Evolutionary conservation across 2,329 filamentous ascomycete genomes (phyloP).

Genomic region (Fusarium albidum): DNA sequence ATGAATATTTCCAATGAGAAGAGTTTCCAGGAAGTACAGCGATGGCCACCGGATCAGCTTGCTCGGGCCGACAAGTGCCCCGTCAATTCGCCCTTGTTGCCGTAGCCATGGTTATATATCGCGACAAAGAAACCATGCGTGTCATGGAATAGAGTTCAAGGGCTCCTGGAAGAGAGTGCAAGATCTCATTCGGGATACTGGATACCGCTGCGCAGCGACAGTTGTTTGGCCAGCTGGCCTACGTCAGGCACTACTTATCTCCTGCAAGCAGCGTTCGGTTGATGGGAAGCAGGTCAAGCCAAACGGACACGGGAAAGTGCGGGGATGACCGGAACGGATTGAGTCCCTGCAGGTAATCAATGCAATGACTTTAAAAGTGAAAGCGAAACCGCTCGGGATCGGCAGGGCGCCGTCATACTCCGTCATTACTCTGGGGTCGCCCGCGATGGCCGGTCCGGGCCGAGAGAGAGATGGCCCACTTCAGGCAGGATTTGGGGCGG

Average conservation of each 20-base stretch:
- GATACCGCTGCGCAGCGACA: too few species aligned
- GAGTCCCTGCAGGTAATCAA: conserved; percentile 30
- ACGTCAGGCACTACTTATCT: too few species aligned
- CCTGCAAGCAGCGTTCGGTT: not conserved
- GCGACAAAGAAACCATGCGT: too few species aligned
- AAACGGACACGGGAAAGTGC: conserved; percentile 7
- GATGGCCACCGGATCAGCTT: too few species aligned
- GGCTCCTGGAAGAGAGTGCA: too few species aligned
- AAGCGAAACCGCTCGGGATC: conserved; percentile 16
- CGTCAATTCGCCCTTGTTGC: too few species aligned
- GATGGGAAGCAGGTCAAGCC: not conserved
- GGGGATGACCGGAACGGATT: conserved; percentile 5
- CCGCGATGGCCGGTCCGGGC: conserved; percentile 35
- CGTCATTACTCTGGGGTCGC: conserved; percentile 19
- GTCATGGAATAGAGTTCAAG: too few species aligned
- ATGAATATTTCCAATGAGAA: conserved; percentile 11
- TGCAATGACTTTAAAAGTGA: not conserved
- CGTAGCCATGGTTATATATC: too few species aligned
- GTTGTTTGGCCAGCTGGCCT: too few species aligned
- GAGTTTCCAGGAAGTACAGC: too few species aligned
- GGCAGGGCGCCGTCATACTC: conserved; percentile 21
- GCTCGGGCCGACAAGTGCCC: too few species aligned
- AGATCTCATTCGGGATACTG: too few species aligned
- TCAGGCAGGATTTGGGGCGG: conserved; percentile 23
- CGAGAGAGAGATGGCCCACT: conserved; percentile 26